Evolutionary conservation across 108 stramenopile genomes (phyloP), one percentile per base, ranked within the genome.

Genomic region (Skeletonema potamos): DNA sequence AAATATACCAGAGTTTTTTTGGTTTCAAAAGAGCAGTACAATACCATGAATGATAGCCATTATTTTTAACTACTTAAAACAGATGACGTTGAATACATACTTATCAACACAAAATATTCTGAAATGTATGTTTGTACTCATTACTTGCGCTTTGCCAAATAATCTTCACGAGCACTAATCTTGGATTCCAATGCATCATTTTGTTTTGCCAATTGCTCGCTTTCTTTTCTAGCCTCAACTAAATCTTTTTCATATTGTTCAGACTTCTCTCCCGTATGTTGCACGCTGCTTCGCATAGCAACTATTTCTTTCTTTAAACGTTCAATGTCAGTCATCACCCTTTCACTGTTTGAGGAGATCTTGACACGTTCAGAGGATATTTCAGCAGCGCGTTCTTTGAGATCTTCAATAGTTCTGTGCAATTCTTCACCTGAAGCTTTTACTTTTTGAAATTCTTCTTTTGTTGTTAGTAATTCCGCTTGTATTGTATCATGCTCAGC

Each of bases 301-400:
- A 37, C 7, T 1, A 71, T 62, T 27, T 61, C 70, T 34, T 62
- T 27, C 0, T 20, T 22, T 0, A 71, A 1, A 18, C 22, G 5
- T 20, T 27, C 60, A 62, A 71, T 62, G 33, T 71, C 70, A 54
- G n/a, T 5, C 13, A 39, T 27, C 17, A 62, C 33, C 20, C 9
- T 61, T 1, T 51, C 46, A 55, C 70, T 51, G 26, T 71, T 48
- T 1, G 46, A 15, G 0, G 58, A 44, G 27, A 71, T 32, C 39
- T 62, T 62, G 32, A 61, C 59, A 26, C 46, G 43, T 15, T 71
- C 51, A 15, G 62, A 55, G 1, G 70, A 71, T 37, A 71, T 54
- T 54, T 34, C 33, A 13, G 70, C 32, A 62, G 70, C 70, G 27
- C 55, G 13, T 1, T 36, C 46, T 71, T 71, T 71, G 13, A 54